Evolutionary conservation across 2,329 filamentous ascomycete genomes (phyloP), one percentile per base, ranked within the genome.

Genomic region (Aspergillus pseudonomiae): DNA sequence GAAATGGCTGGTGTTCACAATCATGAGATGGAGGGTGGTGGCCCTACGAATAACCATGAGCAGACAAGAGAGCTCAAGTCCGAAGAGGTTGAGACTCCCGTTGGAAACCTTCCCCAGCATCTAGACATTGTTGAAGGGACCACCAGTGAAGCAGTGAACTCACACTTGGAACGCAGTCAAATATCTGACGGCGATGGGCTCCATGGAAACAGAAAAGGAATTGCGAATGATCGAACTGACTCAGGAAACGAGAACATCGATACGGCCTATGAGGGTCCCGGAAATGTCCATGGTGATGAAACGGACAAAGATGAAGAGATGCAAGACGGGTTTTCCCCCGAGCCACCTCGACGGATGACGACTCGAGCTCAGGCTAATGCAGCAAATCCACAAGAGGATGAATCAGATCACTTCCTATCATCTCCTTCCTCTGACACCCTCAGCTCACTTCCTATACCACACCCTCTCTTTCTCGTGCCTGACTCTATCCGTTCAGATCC

Each of bases 401-500:
- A 71, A 11, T 70, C 67, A 19, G 61, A 66, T 58, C 59, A 60
- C 59, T 57, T 66, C 57, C 66, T 71, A 59, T 63, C 73, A 21
- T 67, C 71, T 11, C 68, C 70, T 26, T 73, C 75, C 14, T 73
- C 70, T 48, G 75, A 76, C 28, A 70, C 73, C 10, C 57, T 73
- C 30, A 71, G 72, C 54, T 70, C 74, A 19, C 70, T 79, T n/a
- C 74, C 78, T 14, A 73, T 74, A 3, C 83, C 84, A 6, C 78
- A 89, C 65, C 86, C 87, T 2, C 79, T 89, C 61, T 90, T 86
- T 76, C 77, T 84, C 30, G 81, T 86, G 53, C 84, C 87, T 0
- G 71, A 81, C 9, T 74, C 80, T 21, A 78, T 81, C 26, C 77
- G 83, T 43, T 80, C 85, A 14, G 83, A 88, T 68, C 78, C 81